These are phyloP conservation scores for Trichoderma sp. DNA, from an alignment of 2,329 filamentous ascomycete genomes.

Conservation along the genomic window DNA sequence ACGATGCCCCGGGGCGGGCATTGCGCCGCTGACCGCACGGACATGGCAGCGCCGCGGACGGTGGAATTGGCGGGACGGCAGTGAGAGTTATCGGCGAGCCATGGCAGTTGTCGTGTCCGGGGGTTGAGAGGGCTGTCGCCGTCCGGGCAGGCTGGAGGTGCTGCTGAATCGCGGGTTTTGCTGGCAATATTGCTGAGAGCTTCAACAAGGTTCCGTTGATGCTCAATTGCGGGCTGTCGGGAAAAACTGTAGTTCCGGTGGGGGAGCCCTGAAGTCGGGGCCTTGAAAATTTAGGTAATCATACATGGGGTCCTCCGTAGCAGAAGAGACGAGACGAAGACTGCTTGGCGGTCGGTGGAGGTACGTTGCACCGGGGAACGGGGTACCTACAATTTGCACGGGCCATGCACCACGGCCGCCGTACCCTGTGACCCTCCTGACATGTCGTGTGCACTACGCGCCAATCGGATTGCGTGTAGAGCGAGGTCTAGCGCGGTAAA, in stretches of 20 bases:
- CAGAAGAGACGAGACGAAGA: no score
- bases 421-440: neutral
- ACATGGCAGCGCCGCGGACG: slow-evolving; percentile 35
- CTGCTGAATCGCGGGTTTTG: neutral
- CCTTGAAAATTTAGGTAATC: no score
- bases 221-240: neutral
- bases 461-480: no score
- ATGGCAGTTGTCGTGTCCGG: neutral
- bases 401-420: neutral
- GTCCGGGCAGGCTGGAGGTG: neutral
- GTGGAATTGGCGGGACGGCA: neutral
- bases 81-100: slow-evolving; percentile 4
- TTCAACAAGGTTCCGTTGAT: neutral
- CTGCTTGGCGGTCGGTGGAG: neutral
- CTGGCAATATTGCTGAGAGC: neutral
- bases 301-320: no score
- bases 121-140: neutral
- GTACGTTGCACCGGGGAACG: neutral
- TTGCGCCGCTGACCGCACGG: slow-evolving; percentile 36
- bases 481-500: no score
- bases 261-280: neutral
- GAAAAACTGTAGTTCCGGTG: slow-evolving; percentile 26
- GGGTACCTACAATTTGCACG: neutral
- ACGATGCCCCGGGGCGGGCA: slow-evolving; percentile 34
- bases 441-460: no score